Evolutionary conservation across 306 rosid species (phyloP), one percentile per base, ranked within the genome.

Genomic region (Carpinus viminea): DNA sequence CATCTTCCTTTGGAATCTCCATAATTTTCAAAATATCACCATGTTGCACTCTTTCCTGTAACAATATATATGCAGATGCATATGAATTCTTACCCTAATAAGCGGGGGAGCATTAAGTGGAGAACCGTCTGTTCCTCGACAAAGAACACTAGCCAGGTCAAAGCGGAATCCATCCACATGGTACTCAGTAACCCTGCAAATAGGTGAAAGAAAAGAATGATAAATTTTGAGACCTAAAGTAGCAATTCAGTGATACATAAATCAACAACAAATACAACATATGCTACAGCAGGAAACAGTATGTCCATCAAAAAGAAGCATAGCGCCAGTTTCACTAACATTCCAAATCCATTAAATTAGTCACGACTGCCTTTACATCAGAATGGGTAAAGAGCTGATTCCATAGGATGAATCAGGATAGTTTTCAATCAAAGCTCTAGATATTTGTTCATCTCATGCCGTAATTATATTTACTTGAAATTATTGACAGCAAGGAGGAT

Each of bases 111-210:
- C 90, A 50, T 77, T 85, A 50, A 95, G 96, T 54, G 96, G 97
- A 78, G 90, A 71, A 70, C 99, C 99, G 80, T 95, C 90, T 26
- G 85, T 21, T 85, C 98, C 97, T 77, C 99, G 97, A 86, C 99
- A 95, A 75, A 95, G 90, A 75, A 74, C 89, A 87, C 98, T 92
- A 7, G 99, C 86, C 74, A 95, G 99, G 85, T 95, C 99, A 91
- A 95, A 95, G 85, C 98, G 88, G 87, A 95, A 95, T 73, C 98
- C 98, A 86, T 95, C 97, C 74, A 93, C 96, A 53, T 95, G 99
- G 87, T 93, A 95, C 73, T 95, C 99, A 61, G 85, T 83, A 43
- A 89, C 99, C 99, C 98, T 93, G 74, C 76, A 87, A 84, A 78
- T 61, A 51, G 60, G 74, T 68, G 72, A 73, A 70, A 55, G 50